Base-by-base conservation (phyloP, 2,329 filamentous ascomycete genomes). In the Zymoseptoria brevis region DNA sequence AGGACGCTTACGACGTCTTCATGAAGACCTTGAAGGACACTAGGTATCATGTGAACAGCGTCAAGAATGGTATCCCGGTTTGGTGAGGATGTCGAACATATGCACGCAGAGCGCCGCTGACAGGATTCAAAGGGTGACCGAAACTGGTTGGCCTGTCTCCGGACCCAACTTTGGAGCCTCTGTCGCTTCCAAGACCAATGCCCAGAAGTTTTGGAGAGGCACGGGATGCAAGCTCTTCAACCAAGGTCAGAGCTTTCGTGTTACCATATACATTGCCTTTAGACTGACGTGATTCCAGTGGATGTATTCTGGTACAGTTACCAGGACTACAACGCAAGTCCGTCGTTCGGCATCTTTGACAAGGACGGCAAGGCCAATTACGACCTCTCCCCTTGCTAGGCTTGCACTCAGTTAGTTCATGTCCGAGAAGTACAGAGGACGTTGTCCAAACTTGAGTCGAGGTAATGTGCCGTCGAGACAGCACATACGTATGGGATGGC, bases 111-210 rank as follows among this genome's bases (percentile, higher is more conserved):
- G 16, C 35, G 16, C 16, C 13, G 35, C 35, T 45, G 16, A 45
- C 35, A 45, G 41, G 48, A 58, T 35, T 56, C 45, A 57, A 48
- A 65, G 64, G 65, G 62, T 69, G n/a, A 68, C 66, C n/a, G 67
- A 87, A 78, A 86, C 83, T 11, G 85, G 85, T 67, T 88, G 84
- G 85, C 85, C 86, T 55, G 75, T 77, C 54, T 74, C 71, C 41
- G 86, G 86, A 48, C 69, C 75, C 9, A 75, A 76, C 55, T 80
- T 79, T 73, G 83, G 83, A 56, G 65, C 79, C 71, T 85, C 81
- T 56, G 77, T 80, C 8, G 71, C 86, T 54, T 81, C 76, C 62
- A 72, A 80, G 29, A 72, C 76, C 30, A 87, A 87, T 70, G 83
- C 85, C 61, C 79, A 84, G 76, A 77, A 75, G 63, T 88, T 85